phyloP scores from a whole-genome alignment of 2,329 filamentous ascomycete species.

The Diplodia sapinea region DNA sequence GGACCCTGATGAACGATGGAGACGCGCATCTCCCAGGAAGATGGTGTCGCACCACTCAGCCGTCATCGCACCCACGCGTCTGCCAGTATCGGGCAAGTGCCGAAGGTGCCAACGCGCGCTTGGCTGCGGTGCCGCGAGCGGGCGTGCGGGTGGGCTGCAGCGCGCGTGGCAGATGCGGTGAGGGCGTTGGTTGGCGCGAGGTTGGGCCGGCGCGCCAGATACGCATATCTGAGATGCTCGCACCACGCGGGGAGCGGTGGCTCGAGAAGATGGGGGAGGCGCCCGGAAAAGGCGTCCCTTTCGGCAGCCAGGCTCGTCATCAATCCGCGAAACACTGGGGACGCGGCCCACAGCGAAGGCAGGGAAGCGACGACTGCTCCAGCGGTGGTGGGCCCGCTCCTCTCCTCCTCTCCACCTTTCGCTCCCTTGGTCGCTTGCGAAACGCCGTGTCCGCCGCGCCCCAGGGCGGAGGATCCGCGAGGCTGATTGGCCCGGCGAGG shows the following conservation, averaged over 20 bases:
- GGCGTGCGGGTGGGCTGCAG: not conserved
- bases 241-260: constrained; percentile 19
- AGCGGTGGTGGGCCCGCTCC: constrained; percentile 17
- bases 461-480: constrained; percentile 13
- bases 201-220: constrained; percentile 17
- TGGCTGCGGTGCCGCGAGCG: not conserved
- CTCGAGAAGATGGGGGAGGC: constrained; percentile 17
- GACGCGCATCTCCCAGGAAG: constrained; percentile 4
- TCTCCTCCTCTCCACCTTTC: constrained; percentile 24
- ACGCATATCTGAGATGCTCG: constrained; percentile 14
- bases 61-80: not conserved
- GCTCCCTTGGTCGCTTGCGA: not conserved
- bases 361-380: not conserved
- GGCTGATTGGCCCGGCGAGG: constrained; percentile 15
- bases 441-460: constrained; percentile 1
- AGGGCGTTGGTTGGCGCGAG: constrained; percentile 9
- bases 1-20: constrained; percentile 20
- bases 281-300: constrained; percentile 18
- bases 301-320: constrained; percentile 22
- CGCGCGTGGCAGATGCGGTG: constrained; percentile 9
- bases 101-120: constrained; percentile 6
- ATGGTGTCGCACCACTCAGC: constrained; percentile 10
- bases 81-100: constrained; percentile 5
- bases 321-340: constrained; percentile 16
- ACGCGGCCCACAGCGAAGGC: constrained; percentile 8